Evolutionary conservation across 139 green algal genomes (phyloP).

Genomic region (Dunaliella primolecta): DNA sequence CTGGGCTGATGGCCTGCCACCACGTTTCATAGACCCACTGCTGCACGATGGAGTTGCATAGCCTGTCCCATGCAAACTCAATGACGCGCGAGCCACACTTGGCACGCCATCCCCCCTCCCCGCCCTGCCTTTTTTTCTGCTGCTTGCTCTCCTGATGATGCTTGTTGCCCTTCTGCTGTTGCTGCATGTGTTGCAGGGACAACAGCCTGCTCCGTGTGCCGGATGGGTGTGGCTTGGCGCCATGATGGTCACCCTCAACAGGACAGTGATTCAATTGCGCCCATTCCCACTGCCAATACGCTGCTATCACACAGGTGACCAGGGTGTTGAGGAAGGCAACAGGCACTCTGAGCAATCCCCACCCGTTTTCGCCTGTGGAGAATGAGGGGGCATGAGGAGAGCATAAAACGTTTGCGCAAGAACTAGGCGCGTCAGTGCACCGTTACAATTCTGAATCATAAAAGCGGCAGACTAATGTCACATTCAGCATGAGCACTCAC

Average conservation of each 20-base stretch:
- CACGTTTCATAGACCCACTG: constrained; percentile 80
- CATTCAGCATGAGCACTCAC: too few species aligned
- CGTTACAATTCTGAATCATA: too few species aligned
- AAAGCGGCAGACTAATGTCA: too few species aligned
- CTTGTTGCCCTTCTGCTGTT: background rate
- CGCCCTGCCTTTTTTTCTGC: background rate
- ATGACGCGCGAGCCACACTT: constrained; percentile 31
- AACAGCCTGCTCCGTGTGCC: too few species aligned
- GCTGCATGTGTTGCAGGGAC: too few species aligned
- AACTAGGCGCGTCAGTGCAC: too few species aligned
- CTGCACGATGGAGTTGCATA: constrained; percentile 30
- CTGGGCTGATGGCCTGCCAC: constrained; percentile 64
- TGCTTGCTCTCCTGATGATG: background rate
- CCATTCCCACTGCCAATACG: background rate
- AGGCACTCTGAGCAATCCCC: too few species aligned
- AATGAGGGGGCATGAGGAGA: too few species aligned
- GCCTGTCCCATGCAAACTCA: constrained; percentile 38
- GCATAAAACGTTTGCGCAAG: too few species aligned
- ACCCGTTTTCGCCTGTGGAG: too few species aligned
- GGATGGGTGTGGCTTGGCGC: too few species aligned
- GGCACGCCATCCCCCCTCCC: background rate
- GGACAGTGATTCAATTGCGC: background rate
- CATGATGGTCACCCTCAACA: too few species aligned
- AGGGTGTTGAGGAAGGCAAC: background rate
- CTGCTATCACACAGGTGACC: background rate